These are phyloP conservation scores for Salvia hispanica DNA, from an alignment of 257 asterid species.

Conservation along the genomic window DNA sequence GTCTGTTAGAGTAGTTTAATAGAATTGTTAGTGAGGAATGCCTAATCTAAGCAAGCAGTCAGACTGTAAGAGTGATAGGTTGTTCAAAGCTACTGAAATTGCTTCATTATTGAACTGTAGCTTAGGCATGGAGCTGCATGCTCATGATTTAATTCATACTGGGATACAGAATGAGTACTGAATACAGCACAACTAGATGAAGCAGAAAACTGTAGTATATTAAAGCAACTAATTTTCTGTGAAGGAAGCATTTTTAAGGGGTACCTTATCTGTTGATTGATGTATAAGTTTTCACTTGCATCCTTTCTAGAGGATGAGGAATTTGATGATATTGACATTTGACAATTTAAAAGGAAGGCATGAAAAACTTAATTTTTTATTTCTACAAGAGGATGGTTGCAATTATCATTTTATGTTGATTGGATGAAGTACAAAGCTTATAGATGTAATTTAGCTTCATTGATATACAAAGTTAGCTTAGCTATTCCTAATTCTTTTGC, in stretches of 20 bases:
- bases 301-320: background rate
- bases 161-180: background rate
- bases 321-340: background rate
- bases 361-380: background rate
- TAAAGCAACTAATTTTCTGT: background rate
- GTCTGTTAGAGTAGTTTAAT: slow-evolving; percentile 19
- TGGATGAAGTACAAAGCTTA: background rate
- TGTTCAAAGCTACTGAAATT: background rate
- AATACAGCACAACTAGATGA: slow-evolving; percentile 2
- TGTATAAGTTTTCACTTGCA: background rate
- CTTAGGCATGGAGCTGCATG: background rate
- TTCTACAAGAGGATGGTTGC: slow-evolving; percentile 5
- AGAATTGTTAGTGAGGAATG: background rate
- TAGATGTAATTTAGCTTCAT: background rate
- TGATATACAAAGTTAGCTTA: background rate
- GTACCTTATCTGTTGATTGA: slow-evolving; percentile 19
- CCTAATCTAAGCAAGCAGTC: slow-evolving; percentile 15
- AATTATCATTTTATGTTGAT: background rate
- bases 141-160: background rate
- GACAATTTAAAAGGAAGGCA: background rate
- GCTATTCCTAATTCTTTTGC: slow-evolving; percentile 3
- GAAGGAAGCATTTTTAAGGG: slow-evolving; percentile 2
- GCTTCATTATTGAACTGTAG: slow-evolving; percentile 5
- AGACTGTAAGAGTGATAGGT: slow-evolving; percentile 8
- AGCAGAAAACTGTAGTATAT: background rate